phyloP scores from a whole-genome alignment of 1,284 basidiomycete species.

The Ganoderma lucidum region DNA sequence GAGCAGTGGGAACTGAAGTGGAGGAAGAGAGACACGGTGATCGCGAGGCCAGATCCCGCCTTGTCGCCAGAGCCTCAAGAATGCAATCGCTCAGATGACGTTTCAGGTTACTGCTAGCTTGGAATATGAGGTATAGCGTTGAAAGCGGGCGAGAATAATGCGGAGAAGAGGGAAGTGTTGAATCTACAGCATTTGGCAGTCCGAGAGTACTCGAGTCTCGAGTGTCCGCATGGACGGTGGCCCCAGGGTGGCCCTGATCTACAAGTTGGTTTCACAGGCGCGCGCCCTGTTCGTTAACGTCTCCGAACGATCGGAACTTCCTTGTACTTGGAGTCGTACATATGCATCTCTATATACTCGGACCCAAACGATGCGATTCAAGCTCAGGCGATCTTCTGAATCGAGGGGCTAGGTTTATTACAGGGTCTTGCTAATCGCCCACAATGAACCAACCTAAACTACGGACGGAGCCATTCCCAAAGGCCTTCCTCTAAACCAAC shows the following conservation, averaged over 20 bases:
- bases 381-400: not conserved
- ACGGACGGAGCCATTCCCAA: not conserved
- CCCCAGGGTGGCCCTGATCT: not conserved
- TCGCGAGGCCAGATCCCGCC: conserved; percentile 27
- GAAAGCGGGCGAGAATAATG: not conserved
- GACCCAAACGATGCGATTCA: not conserved
- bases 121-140: not conserved
- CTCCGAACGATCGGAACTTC: not conserved
- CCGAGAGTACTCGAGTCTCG: not conserved
- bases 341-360: not conserved
- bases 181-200: not conserved
- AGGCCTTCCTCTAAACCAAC: not conserved
- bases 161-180: not conserved
- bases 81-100: conserved; percentile 15
- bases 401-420: not conserved
- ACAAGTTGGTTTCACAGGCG: not conserved
- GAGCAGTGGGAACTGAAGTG: conserved; percentile 5
- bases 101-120: not conserved
- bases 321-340: not conserved
- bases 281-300: conserved; percentile 7
- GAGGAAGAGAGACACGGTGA: conserved; percentile 16
- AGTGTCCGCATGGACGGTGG: not conserved
- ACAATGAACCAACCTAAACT: not conserved
- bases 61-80: conserved; percentile 26
- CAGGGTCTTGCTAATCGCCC: not conserved